Evolutionary conservation across 1,139 yeast genomes (phyloP), one percentile per base, ranked within the genome.

Genomic region (Yamadazyma jaroonii): DNA sequence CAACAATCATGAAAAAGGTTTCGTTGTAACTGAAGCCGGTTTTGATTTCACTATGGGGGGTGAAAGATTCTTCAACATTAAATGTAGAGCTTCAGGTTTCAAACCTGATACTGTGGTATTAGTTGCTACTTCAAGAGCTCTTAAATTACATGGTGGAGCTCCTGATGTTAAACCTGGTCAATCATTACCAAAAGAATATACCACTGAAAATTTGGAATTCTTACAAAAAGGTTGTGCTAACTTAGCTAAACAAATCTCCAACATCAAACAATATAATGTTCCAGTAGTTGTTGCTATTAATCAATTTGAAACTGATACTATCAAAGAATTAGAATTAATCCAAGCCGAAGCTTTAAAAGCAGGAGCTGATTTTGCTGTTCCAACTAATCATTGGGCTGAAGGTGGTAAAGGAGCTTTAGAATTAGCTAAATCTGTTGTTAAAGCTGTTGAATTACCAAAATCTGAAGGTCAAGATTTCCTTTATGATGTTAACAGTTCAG

Each of bases 31-130:
- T 31, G 94, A 84, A 60, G 92, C 92, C 14, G 94, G 94, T 32
- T 84, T 84, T 55, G 94, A 84, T 59, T 84, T 84, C 61, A 83
- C 92, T 30, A 84, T 84, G 94, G 94, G 94, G 49, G 94, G 94
- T 52, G 94, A 84, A 66, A 72, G 94, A 59, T 84, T 84, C 61
- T 77, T 82, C 63, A 81, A 84, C 61, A 84, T 84, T 57, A 84
- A 84, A 63, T 82, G 90, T 54, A 77, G 92, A 61, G 71, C 88
- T 7, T 80, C 87, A 30, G 90, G 88, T 2, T 65, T 79, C 45
- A 68, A 71, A 43, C 94, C 94, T 21, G 81, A 84, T 56, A 77
- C 81, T 26, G 86, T 84, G 37, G 89, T 84, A 25, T 67, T 84
- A 43, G 94, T 84, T 42, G 89, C 94, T 26, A 84, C 94, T 29